phyloP scores from a whole-genome alignment of 2,329 filamentous ascomycete genomes.

The Dactylella cylindrospora region DNA sequence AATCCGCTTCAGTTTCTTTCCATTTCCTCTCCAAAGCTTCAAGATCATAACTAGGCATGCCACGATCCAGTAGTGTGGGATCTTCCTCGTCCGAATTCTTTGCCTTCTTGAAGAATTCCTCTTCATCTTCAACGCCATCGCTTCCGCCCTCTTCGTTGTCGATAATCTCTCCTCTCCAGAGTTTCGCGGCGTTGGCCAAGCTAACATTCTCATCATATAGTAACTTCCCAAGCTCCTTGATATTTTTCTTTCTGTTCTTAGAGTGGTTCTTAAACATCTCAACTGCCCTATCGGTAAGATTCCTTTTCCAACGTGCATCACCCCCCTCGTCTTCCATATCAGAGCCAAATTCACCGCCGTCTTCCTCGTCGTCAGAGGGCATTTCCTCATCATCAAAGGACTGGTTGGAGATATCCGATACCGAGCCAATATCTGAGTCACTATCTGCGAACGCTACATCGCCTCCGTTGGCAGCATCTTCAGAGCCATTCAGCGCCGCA shows the following conservation, averaged over 20 bases:
- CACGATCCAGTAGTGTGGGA: constrained; percentile 63
- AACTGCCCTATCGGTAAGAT: constrained; percentile 71
- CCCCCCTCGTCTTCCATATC: constrained; percentile 59
- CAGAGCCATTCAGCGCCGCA: constrained; percentile 53
- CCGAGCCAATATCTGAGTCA: constrained; percentile 90
- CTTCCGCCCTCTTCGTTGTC: constrained; percentile 62
- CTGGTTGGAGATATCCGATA: constrained; percentile 62
- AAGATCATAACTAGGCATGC: constrained; percentile 78
- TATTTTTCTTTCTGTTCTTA: constrained; percentile 18
- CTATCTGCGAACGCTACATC: constrained; percentile 92
- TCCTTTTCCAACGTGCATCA: constrained; percentile 77
- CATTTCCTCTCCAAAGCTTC: constrained; percentile 80
- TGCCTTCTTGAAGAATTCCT: constrained; percentile 67
- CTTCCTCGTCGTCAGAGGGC: constrained; percentile 60
- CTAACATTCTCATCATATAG: constrained; percentile 84
- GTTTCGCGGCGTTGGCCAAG: constrained; percentile 71
- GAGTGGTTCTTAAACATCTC: constrained; percentile 36
- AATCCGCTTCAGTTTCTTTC: constrained; percentile 69
- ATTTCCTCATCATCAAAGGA: constrained; percentile 48
- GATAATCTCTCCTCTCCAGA: constrained; percentile 71
- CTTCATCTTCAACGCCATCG: constrained; percentile 61
- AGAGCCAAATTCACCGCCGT: constrained; percentile 52
- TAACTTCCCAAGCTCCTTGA: constrained; percentile 73
- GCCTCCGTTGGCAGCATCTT: constrained; percentile 56
- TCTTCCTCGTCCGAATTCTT: constrained; percentile 67